Evolutionary conservation across 768 basidiomycete genomes (phyloP).

Genomic region (Jaapia argillacea): DNA sequence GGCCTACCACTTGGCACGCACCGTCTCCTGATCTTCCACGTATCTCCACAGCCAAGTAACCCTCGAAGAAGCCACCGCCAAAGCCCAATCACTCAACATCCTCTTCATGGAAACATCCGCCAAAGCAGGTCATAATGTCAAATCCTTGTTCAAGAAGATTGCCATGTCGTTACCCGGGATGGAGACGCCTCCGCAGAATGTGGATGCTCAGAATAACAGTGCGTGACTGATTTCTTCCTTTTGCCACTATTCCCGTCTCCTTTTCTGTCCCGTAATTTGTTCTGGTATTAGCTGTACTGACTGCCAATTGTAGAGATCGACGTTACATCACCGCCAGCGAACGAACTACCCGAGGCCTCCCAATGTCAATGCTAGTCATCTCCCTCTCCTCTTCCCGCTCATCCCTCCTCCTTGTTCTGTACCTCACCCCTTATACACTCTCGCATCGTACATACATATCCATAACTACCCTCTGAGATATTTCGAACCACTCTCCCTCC

Average conservation of each 20-base stretch:
- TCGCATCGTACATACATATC: too few relatives aligned
- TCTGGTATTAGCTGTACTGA: not conserved
- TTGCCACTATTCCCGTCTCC: not conserved
- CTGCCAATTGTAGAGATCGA: constrained; percentile 72
- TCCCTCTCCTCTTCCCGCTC: too few relatives aligned
- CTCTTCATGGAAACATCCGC: constrained; percentile 99
- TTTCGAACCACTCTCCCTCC: too few relatives aligned
- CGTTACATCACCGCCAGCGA: constrained; percentile 62
- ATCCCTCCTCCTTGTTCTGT: too few relatives aligned
- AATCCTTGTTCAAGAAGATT: constrained; percentile 98
- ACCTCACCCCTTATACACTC: too few relatives aligned
- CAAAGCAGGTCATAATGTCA: constrained; percentile 98
- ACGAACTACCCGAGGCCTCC: constrained; percentile 78
- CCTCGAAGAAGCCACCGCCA: constrained; percentile 89
- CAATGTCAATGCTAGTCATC: constrained; percentile 69
- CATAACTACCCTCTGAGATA: too few relatives aligned
- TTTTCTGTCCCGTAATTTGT: not conserved
- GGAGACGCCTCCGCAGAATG: constrained; percentile 67
- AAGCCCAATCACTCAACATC: constrained; percentile 82
- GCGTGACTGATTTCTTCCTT: constrained; percentile 21
- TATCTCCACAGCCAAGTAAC: constrained; percentile 99
- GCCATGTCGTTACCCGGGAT: constrained; percentile 96
- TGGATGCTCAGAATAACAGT: constrained; percentile 32
- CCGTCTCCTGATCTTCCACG: too few relatives aligned
- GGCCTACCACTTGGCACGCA: not conserved